phyloP scores from a whole-genome alignment of 2,329 filamentous ascomycete species.

The Furcasterigmium furcatum region DNA sequence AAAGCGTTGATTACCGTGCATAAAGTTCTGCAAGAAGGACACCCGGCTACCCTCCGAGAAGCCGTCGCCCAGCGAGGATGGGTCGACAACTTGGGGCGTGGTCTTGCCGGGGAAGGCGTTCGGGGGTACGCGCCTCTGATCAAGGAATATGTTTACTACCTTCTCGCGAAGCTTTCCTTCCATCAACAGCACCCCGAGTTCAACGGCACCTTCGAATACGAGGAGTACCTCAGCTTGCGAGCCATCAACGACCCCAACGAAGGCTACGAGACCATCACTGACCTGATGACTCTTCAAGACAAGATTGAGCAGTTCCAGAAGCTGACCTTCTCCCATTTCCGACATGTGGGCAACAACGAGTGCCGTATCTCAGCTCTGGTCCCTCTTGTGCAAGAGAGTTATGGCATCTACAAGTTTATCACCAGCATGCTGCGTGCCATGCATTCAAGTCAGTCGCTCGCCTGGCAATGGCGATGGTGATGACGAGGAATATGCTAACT shows the following conservation, averaged over 20 bases:
- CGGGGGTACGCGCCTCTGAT: constrained; percentile 91
- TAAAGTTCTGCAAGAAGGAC: constrained; percentile 95
- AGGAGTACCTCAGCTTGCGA: constrained; percentile 97
- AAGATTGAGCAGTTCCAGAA: constrained; percentile 99
- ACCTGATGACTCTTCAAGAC: constrained; percentile 94
- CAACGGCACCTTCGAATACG: constrained; percentile 98
- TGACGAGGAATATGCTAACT: constrained; percentile 15
- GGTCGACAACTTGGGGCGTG: constrained; percentile 89
- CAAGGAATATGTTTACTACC: constrained; percentile 93
- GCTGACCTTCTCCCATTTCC: constrained; percentile 95
- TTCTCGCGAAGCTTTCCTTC: constrained; percentile 93
- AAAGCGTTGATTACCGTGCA: constrained; percentile 97
- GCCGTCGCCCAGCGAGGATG: constrained; percentile 85
- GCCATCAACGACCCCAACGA: constrained; percentile 98
- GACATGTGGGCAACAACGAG: constrained; percentile 88
- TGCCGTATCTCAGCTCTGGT: constrained; percentile 93
- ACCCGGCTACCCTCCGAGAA: constrained; percentile 82
- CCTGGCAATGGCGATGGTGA: background rate
- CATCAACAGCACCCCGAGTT: constrained; percentile 97
- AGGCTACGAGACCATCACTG: constrained; percentile 93
- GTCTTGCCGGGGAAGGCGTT: constrained; percentile 77
- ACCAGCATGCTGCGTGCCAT: constrained; percentile 99
- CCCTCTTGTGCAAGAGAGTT: constrained; percentile 93
- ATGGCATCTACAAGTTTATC: constrained; percentile 99
- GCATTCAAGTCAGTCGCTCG: constrained; percentile 72